phyloP scores from a whole-genome alignment of 352 stramenopile species.

The Plasmopara viticola region DNA sequence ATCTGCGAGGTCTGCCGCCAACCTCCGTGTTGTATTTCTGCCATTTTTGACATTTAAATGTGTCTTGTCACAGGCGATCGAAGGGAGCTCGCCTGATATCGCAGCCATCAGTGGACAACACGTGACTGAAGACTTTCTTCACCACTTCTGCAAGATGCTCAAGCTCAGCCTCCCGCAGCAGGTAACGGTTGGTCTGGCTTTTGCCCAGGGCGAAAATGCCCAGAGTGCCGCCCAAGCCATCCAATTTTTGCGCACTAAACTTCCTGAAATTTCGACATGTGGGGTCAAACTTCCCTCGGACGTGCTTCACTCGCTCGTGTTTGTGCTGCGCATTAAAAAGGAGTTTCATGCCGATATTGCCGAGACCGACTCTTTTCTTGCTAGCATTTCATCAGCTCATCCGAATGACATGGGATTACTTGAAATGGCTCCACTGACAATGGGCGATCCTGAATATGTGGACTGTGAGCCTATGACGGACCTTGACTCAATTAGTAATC shows the following conservation, averaged over 20 bases:
- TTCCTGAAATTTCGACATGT: conserved; percentile 78
- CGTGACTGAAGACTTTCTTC: conserved; percentile 76
- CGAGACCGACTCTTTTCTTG: conserved; percentile 82
- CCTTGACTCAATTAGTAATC: conserved; percentile 55
- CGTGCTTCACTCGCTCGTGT: conserved; percentile 78
- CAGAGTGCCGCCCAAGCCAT: conserved; percentile 56
- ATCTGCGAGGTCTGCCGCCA: conserved; percentile 59
- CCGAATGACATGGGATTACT: conserved; percentile 82
- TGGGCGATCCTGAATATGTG: conserved; percentile 82
- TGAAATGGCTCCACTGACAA: conserved; percentile 79
- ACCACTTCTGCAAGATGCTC: conserved; percentile 68
- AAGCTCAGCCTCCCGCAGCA: conserved; percentile 84
- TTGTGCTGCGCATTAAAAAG: conserved; percentile 74
- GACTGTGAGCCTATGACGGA: conserved; percentile 67
- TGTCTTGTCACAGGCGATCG: conserved; percentile 41
- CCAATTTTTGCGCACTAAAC: conserved; percentile 75
- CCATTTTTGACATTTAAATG: not conserved
- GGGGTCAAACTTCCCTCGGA: conserved; percentile 78
- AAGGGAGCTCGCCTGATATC: conserved; percentile 45
- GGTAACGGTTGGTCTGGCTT: conserved; percentile 76
- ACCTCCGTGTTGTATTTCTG: not conserved
- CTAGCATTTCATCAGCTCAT: conserved; percentile 79
- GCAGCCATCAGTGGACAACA: conserved; percentile 24
- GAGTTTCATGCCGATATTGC: conserved; percentile 63
- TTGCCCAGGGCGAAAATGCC: conserved; percentile 65